Base-by-base conservation (phyloP, 2,329 filamentous ascomycete species). In the Aspergillus melleus region DNA sequence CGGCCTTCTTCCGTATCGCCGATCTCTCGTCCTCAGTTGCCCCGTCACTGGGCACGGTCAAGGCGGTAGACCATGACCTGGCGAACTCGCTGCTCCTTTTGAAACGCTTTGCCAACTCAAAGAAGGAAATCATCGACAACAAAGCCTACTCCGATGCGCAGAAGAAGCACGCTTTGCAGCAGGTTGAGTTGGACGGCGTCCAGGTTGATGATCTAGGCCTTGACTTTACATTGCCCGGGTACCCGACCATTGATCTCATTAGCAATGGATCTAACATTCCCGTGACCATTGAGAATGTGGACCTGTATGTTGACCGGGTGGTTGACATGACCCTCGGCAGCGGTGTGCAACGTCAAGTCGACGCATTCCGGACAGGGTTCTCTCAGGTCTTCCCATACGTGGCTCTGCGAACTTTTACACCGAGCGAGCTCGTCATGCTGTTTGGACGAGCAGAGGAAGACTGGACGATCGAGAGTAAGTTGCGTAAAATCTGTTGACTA, bases 361-460 rank as follows among this genome's bases (percentile, higher is more conserved):
- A 97, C 70, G 91, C 94, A 4, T 99, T 99, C 84, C 88, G 91
- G 58, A 78, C 84, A 16, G 95, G 95, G 0, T 99, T 99, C 75
- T 96, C 93, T 0, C 90, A 96, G 66, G 96, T 99, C 0, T 99
- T 99, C 81, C 92, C 94, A 0, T 99, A 96, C 77, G 90, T 91
- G 4, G 92, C 96, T 8, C 79, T 99, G 52, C 91, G 89, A 65
- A 92, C 95, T 0, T 99, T 99, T 72, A 99, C 95, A 0, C 93
- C 96, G 0, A 92, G 92, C 68, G 96, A 99, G 76, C 83, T 99
- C 30, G 94, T 97, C 46, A 94, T 93, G 81, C 84, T 99, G 26
- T 99, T 98, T 79, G 95, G 95, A 19, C 87, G 90, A 59, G 88
- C 92, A 4, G 91, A 98, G 8, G 95, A 99, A 73, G 95, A 99